Conservation (phyloP, 305 asterid species). For the Fraxinus floribunda region DNA sequence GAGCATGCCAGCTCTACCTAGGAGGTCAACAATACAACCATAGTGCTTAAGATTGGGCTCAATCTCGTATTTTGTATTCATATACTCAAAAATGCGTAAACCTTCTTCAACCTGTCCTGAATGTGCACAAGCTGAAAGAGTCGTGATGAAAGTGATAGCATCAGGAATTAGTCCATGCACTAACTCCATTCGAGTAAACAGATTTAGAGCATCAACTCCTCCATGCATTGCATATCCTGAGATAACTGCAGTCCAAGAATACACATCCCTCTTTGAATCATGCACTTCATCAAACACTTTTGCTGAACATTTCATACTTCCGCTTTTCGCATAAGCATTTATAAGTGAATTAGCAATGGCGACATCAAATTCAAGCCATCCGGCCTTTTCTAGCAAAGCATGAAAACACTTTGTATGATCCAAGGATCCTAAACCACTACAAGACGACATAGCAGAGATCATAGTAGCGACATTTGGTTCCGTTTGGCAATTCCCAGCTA, state of each 20-base stretch:
- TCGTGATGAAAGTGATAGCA: conserved; percentile 36
- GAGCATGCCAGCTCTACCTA: conserved; percentile 53
- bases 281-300: conserved; percentile 30
- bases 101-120: conserved; percentile 55
- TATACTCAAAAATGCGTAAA: conserved; percentile 37
- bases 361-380: conserved; percentile 39
- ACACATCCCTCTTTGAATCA: conserved; percentile 31
- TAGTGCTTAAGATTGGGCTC: conserved; percentile 48
- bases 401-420: conserved; percentile 44
- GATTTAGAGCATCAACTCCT: conserved; percentile 33
- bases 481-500: conserved; percentile 21
- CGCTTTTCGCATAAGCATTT: conserved; percentile 52
- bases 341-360: conserved; percentile 41
- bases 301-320: conserved; percentile 26
- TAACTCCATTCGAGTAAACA: conserved; percentile 38
- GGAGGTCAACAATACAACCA: conserved; percentile 52
- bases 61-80: conserved; percentile 33
- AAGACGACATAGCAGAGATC: conserved; percentile 46
- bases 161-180: conserved; percentile 33
- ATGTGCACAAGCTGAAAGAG: conserved; percentile 53
- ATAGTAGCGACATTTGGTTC: conserved; percentile 39
- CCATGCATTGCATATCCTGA: conserved; percentile 53
- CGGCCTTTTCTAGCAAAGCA: conserved; percentile 37
- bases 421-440: conserved; percentile 45
- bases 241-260: conserved; percentile 54